Percentiles rank a stretch among this genome's conserved stretches.
phyloP scores from a whole-genome alignment of 2,329 filamentous ascomycete genomes.

The Monilinia fructicola region DNA sequence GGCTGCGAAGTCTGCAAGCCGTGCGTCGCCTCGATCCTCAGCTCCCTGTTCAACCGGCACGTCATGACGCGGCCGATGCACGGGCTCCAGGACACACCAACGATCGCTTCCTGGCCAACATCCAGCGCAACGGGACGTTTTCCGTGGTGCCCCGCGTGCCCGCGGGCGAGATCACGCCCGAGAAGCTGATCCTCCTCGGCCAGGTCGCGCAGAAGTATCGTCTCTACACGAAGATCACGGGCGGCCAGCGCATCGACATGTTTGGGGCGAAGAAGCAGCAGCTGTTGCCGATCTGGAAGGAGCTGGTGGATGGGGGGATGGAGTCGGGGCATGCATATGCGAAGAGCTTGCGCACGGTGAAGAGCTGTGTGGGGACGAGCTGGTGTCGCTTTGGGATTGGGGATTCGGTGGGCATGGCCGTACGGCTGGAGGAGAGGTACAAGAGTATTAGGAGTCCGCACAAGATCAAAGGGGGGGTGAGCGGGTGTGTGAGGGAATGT shows the following conservation, averaged over 20 bases:
- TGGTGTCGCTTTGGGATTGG: slow-evolving; percentile 90
- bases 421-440: slow-evolving; percentile 84
- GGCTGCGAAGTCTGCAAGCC: slow-evolving; percentile 90
- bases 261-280: slow-evolving; percentile 90
- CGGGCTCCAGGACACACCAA: slow-evolving; percentile 88
- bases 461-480: slow-evolving; percentile 89
- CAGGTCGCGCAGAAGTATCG: slow-evolving; percentile 80
- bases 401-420: slow-evolving; percentile 87
- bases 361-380: slow-evolving; percentile 86
- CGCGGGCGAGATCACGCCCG: slow-evolving; percentile 83
- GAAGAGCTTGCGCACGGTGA: slow-evolving; percentile 84
- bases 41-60: slow-evolving; percentile 80
- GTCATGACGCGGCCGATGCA: slow-evolving; percentile 69
- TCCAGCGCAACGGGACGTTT: slow-evolving; percentile 88
- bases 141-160: slow-evolving; percentile 82
- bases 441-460: slow-evolving; percentile 88
- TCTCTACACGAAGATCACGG: slow-evolving; percentile 89
- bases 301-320: slow-evolving; percentile 79
- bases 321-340: slow-evolving; percentile 90
- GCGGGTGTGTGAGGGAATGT: slow-evolving; percentile 88
- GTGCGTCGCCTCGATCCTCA: slow-evolving; percentile 74
- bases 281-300: slow-evolving; percentile 76
- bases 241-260: slow-evolving; percentile 88
- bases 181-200: slow-evolving; percentile 80
- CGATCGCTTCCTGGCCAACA: slow-evolving; percentile 83